These are phyloP conservation scores for Ganoderma boninense DNA, from an alignment of 1,284 basidiomycete genomes.

Conservation along the genomic window DNA sequence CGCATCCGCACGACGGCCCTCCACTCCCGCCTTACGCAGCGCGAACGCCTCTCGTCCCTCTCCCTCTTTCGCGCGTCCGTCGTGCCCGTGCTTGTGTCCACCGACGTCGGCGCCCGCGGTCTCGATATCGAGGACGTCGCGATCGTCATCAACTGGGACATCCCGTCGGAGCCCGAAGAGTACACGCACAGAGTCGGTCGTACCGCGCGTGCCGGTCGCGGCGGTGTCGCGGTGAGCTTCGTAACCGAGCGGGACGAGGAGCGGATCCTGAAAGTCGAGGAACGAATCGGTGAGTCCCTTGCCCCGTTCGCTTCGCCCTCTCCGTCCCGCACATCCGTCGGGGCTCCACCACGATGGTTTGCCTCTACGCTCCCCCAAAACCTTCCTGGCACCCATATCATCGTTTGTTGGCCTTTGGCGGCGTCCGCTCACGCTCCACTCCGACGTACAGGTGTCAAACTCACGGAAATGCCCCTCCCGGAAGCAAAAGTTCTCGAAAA, in stretches of 20 bases:
- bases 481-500: constrained; percentile 89
- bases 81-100: constrained; percentile 92
- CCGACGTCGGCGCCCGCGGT: constrained; percentile 94
- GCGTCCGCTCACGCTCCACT: not conserved
- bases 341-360: not conserved
- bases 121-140: constrained; percentile 96
- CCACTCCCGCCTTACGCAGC: constrained; percentile 93
- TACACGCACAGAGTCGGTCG: constrained; percentile 87
- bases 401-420: not conserved
- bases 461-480: constrained; percentile 77
- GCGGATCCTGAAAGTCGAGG: constrained; percentile 85
- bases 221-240: constrained; percentile 92
- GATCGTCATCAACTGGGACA: constrained; percentile 97
- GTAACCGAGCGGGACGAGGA: constrained; percentile 95
- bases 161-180: constrained; percentile 81
- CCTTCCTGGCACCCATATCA: not conserved
- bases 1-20: constrained; percentile 88
- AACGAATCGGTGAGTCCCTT: constrained; percentile 76
- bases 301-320: not conserved
- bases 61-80: constrained; percentile 89
- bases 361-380: not conserved
- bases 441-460: constrained; percentile 64
- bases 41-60: constrained; percentile 86
- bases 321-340: not conserved
- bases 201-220: constrained; percentile 93